Base-by-base conservation (phyloP, 305 asterid species). In the Fraxinus floribunda region DNA sequence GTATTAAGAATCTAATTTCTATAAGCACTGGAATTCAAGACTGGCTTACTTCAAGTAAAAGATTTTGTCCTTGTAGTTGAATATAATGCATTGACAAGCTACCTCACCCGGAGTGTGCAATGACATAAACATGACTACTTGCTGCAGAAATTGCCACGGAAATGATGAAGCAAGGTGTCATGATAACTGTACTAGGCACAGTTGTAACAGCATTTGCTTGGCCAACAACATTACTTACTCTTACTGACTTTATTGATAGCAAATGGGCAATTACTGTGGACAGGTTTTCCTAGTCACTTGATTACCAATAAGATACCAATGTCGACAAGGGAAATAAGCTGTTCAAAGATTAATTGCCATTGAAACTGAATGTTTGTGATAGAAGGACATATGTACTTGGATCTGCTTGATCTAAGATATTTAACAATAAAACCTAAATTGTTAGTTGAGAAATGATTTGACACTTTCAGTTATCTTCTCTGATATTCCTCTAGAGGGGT, bases 11-110 rank as follows among this genome's bases (percentile, higher is more conserved):
- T 91, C 90, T 96, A 79, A 86, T 92, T 82, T 94, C 98, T 83
- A 91, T 93, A 74, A 94, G 98, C 97, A 93, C 96, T 80, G 98
- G 97, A 85, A 96, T 96, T 87, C 98, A 92, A 87, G 98, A 94
- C 87, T 96, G 97, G 97, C 98, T 94, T 72, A 92, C 95, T 84
- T 93, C 99, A 89, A 91, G 99, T 96, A 89, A 89, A 86, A 71
- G 26, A 60, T 85, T 85, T 87, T 80, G 64, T 76, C 79, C 85
- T 75, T 76, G 70, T 44, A 75, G 77, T 80, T 75, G 83, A 78
- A 76, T 78, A 57, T 76, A 76, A 81, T 44, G 44, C 73, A 70
- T 64, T 55, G 41, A 55, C 68, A 30, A 34, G 79, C 78, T 57
- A 74, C 29, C 38, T 41, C 78, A 74, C 18, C 74, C 52, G 64